These are phyloP conservation scores for Coemansia guatemalensis DNA, from an alignment of 192 early-diverging fungal species.

Conservation along the genomic window DNA sequence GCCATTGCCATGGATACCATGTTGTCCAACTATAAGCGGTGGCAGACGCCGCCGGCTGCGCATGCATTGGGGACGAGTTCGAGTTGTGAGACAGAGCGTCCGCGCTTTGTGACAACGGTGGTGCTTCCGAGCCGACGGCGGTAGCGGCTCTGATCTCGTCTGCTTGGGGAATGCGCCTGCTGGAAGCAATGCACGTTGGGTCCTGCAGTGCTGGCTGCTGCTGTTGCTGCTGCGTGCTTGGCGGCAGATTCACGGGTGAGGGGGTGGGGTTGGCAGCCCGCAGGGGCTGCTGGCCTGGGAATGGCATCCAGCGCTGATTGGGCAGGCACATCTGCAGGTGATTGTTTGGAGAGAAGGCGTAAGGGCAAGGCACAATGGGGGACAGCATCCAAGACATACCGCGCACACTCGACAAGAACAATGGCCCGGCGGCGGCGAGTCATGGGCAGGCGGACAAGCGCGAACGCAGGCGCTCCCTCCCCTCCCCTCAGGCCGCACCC, in stretches of 20 bases:
- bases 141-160: background rate
- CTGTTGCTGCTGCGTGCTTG: background rate
- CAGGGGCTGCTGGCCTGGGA: slow-evolving; percentile 7
- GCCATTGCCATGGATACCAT: background rate
- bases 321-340: slow-evolving; percentile 7
- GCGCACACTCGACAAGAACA: slow-evolving; percentile 21
- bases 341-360: slow-evolving; percentile 26
- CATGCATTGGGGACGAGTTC: background rate
- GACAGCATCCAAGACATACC: slow-evolving; percentile 9
- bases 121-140: background rate
- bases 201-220: background rate
- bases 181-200: background rate
- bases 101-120: background rate
- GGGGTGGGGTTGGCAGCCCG: slow-evolving; percentile 9
- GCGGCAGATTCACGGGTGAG: background rate
- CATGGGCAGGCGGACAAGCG: slow-evolving; percentile 25
- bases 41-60: background rate
- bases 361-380: slow-evolving; percentile 18
- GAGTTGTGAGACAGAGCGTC: background rate
- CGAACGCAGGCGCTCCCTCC: background rate
- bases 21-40: background rate
- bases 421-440: slow-evolving; percentile 39
- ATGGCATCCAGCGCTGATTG: slow-evolving; percentile 18
- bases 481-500: slow-evolving; percentile 4
- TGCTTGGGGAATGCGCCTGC: background rate